Conservation (phyloP, 192 early-diverging fungal genomes). For the Fimicolochytrium jonesii region DNA sequence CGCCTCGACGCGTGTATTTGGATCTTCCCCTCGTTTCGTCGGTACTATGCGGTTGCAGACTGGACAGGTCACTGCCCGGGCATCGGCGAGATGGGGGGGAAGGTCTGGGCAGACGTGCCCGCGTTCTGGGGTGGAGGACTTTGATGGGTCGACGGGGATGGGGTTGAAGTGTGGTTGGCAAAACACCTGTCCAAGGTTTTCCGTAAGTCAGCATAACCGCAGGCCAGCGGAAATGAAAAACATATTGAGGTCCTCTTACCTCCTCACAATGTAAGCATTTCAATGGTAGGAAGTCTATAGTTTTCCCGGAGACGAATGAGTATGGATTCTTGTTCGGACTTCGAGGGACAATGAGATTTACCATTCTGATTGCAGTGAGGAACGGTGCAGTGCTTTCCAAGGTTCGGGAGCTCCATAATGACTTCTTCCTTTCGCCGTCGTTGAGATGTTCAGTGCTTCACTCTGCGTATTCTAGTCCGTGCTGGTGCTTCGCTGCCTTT, state of each 20-base stretch:
- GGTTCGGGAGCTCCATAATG: constrained; percentile 20
- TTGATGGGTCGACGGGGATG: neutral
- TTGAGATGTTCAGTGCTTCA: too few relatives aligned
- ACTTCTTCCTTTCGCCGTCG: too few relatives aligned
- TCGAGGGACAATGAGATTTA: neutral
- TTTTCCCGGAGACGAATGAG: too few relatives aligned
- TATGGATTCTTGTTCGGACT: too few relatives aligned
- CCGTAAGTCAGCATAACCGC: neutral
- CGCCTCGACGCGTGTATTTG: constrained; percentile 61
- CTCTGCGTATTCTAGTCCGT: too few relatives aligned
- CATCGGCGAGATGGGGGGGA: constrained; percentile 27
- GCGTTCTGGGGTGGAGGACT: neutral
- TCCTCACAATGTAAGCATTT: constrained; percentile 2
- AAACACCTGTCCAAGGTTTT: neutral
- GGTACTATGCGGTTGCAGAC: constrained; percentile 74
- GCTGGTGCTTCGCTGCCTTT: too few relatives aligned
- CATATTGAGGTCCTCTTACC: constrained; percentile 1
- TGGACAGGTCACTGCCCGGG: constrained; percentile 53
- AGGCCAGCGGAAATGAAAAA: too few relatives aligned
- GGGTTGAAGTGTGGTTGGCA: constrained; percentile 1
- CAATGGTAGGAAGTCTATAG: constrained; percentile 16
- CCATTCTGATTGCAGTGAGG: constrained; percentile 9
- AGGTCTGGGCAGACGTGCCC: constrained; percentile 1
- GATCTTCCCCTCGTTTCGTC: constrained; percentile 63
- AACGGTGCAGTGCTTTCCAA: constrained; percentile 18